Base-by-base conservation (phyloP, 139 green algal genomes). In the Tetradesmus lagerheimii region DNA sequence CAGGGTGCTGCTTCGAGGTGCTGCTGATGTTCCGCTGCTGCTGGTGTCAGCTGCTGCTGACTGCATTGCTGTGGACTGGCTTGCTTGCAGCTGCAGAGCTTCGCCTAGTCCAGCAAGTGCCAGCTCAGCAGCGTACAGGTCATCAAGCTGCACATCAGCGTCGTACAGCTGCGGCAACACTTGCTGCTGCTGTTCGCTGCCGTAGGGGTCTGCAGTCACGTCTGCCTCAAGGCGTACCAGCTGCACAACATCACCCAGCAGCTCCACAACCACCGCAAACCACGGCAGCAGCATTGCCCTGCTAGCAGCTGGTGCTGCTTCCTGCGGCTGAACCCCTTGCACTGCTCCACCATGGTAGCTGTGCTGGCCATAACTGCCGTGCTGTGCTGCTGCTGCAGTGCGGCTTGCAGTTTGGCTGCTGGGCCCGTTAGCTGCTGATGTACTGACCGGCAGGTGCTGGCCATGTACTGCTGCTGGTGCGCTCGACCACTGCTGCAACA, bases 211-310 rank as follows among this genome's bases (percentile, higher is more conserved):
- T 53, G 76, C 23, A n/a, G 35, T 31, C 47, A 43, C 80, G 6
- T 89, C 85, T 37, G 71, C 76, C 41, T 86, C 75, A 47, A 85
- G 57, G 16, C 15, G 23, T 3, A 43, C 50, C 35, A 90, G 38
- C 8, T 74, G 86, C 47, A 86, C 76, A 15, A 90, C 34, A 45
- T 90, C 86, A 18, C 43, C 76, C 45, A 90, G 45, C 47, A 64
- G 37, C 76, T 90, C 86, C 1, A 64, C 37, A 1, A 79, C 37
- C 14, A 78, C 75, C 4, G 77, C 76, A 62, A 83, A 83, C 85
- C 67, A 82, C 1, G 43, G n/a, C 35, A 89, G 43, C 71, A 75
- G 39, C 67, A 41, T 34, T 39, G 83, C 83, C 38, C 74, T 34
- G 35, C 37, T 78, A 31, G 83, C 35, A 57, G 34, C 18, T 79